These are phyloP conservation scores for Monosporascus sp. DNA, from an alignment of 2,329 filamentous ascomycete species.

Conservation along the genomic window DNA sequence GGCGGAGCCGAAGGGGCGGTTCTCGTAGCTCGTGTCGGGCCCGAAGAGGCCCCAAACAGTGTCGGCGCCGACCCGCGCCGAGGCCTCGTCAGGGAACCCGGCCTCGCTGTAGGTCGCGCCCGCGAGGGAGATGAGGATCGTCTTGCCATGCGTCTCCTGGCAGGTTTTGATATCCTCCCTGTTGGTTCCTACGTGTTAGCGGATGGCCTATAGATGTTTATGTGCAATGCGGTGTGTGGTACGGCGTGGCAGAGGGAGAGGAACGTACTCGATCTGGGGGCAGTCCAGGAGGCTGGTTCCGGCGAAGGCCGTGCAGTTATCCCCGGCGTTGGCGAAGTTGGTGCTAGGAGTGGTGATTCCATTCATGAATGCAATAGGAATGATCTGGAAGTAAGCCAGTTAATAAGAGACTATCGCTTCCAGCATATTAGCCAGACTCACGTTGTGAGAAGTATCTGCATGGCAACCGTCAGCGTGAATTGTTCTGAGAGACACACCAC, in stretches of 20 bases:
- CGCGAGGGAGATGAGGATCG: slow-evolving; percentile 66
- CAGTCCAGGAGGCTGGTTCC: slow-evolving; percentile 57
- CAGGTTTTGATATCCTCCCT: slow-evolving; percentile 52
- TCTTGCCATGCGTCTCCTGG: slow-evolving; percentile 59
- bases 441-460: slow-evolving; percentile 41
- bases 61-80: slow-evolving; percentile 52
- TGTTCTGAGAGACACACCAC: not conserved
- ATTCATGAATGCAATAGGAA: slow-evolving; percentile 60
- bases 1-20: slow-evolving; percentile 62
- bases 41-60: slow-evolving; percentile 69
- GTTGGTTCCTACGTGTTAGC: not conserved
- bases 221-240: not conserved
- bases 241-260: slow-evolving; percentile 2
- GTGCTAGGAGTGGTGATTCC: slow-evolving; percentile 48
- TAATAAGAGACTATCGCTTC: not conserved
- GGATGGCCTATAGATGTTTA: not conserved
- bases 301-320: slow-evolving; percentile 54
- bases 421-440: slow-evolving; percentile 19
- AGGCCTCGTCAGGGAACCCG: slow-evolving; percentile 51
- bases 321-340: slow-evolving; percentile 62
- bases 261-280: slow-evolving; percentile 56
- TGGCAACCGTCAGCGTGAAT: slow-evolving; percentile 9
- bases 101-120: slow-evolving; percentile 66
- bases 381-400: slow-evolving; percentile 39
- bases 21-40: slow-evolving; percentile 41